Evolutionary conservation across 2,329 filamentous ascomycete species (phyloP).

Genomic region (Ophidiomyces ophidiicola): DNA sequence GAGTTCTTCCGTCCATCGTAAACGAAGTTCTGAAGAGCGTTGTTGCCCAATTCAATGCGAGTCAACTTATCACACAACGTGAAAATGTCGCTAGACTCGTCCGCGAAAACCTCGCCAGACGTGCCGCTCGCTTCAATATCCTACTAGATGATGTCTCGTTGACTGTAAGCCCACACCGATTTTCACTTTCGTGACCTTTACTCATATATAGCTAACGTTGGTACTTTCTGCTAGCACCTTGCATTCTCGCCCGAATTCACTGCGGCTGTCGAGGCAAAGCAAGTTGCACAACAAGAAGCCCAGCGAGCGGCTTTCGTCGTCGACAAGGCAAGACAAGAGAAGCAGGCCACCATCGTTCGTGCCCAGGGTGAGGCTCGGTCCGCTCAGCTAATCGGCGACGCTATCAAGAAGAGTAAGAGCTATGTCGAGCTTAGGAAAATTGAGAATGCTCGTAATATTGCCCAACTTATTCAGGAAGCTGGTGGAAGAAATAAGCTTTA

Average conservation of each 20-base stretch:
- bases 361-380: slow-evolving; percentile 98
- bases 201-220: neutral
- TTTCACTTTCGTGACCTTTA: neutral
- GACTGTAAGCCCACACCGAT: slow-evolving; percentile 50
- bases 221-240: slow-evolving; percentile 43
- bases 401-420: slow-evolving; percentile 97
- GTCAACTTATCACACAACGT: slow-evolving; percentile 95
- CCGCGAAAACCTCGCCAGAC: slow-evolving; percentile 78
- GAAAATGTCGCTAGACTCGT: slow-evolving; percentile 90
- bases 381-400: slow-evolving; percentile 93
- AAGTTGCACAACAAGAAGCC: slow-evolving; percentile 74
- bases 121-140: slow-evolving; percentile 94
- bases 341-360: slow-evolving; percentile 96
- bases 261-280: slow-evolving; percentile 56
- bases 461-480: slow-evolving; percentile 71
- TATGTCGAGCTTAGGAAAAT: slow-evolving; percentile 97
- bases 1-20: slow-evolving; percentile 90
- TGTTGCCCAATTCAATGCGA: slow-evolving; percentile 96
- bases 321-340: slow-evolving; percentile 97
- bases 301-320: slow-evolving; percentile 95
- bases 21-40: slow-evolving; percentile 99
- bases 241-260: slow-evolving; percentile 60
- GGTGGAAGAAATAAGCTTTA: slow-evolving; percentile 88
- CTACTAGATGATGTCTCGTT: slow-evolving; percentile 92
- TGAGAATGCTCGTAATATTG: slow-evolving; percentile 86